A percentile compares a stretch with the other conserved stretches of the same genome.
Conservation (phyloP, 2,329 filamentous ascomycete genomes). For the Aspergillus sp. region DNA sequence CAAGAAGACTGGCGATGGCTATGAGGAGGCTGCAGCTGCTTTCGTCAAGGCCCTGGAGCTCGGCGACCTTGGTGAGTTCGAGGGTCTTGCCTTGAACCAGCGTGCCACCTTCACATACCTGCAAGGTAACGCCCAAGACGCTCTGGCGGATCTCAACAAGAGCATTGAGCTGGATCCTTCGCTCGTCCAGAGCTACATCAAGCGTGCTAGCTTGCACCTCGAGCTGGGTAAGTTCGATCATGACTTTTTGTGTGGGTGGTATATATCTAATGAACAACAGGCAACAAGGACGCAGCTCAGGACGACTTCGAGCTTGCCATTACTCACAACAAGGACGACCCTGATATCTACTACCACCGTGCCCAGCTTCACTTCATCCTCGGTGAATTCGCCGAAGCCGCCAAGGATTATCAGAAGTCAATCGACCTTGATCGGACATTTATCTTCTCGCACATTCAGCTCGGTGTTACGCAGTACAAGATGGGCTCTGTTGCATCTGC, state of each 20-base stretch:
- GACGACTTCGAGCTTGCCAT: slow-evolving; percentile 85
- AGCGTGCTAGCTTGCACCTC: slow-evolving; percentile 95
- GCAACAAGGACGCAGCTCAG: slow-evolving; percentile 80
- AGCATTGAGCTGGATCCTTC: slow-evolving; percentile 85
- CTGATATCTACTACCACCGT: slow-evolving; percentile 98
- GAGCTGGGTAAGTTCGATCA: slow-evolving; percentile 68
- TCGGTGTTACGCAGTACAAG: slow-evolving; percentile 99
- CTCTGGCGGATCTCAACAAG: slow-evolving; percentile 83
- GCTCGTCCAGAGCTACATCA: slow-evolving; percentile 96
- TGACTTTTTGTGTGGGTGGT: not conserved
- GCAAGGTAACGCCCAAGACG: slow-evolving; percentile 79
- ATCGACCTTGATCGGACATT: slow-evolving; percentile 95
- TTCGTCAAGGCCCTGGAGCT: slow-evolving; percentile 88
- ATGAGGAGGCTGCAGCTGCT: slow-evolving; percentile 79
- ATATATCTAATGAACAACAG: slow-evolving; percentile 46
- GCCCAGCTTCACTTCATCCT: slow-evolving; percentile 98
- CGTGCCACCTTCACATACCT: slow-evolving; percentile 94
- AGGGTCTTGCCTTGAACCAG: slow-evolving; percentile 94
- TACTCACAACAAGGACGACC: slow-evolving; percentile 80
- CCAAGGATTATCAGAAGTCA: slow-evolving; percentile 98
- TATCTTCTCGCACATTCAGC: slow-evolving; percentile 99
- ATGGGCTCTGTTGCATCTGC: slow-evolving; percentile 97
- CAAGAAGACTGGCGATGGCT: slow-evolving; percentile 85
- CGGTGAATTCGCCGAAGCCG: slow-evolving; percentile 85
- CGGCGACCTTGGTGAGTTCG: slow-evolving; percentile 74